A percentile compares a stretch with the other conserved stretches of the same genome.
These are phyloP conservation scores for Austroboletus novae-zelandiae DNA, from an alignment of 1,284 basidiomycete genomes.

Conservation along the genomic window DNA sequence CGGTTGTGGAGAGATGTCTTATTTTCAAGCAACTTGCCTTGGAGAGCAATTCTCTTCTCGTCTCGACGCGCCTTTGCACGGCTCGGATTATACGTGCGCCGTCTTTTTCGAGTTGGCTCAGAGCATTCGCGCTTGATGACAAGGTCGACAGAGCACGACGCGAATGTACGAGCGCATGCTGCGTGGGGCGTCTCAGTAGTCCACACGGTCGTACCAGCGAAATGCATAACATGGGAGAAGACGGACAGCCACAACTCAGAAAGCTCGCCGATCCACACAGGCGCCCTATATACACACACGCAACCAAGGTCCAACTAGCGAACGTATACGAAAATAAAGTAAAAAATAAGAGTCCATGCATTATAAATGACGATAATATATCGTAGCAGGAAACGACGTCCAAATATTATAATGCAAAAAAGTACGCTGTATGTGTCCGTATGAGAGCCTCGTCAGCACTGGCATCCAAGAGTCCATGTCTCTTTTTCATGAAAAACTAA, in stretches of 20 bases:
- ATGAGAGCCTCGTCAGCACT: not conserved
- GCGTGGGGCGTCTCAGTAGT: constrained; percentile 12
- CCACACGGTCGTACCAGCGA: no score
- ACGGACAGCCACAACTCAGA: no score
- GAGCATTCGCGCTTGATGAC: constrained; percentile 10
- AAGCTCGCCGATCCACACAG: not conserved
- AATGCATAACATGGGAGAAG: no score
- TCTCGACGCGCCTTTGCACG: constrained; percentile 31
- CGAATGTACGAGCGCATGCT: constrained; percentile 7
- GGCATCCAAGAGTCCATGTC: not conserved
- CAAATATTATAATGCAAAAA: no score
- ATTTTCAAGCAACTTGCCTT: constrained; percentile 20
- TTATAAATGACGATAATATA: no score
- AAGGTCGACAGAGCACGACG: constrained; percentile 9
- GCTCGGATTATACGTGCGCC: constrained; percentile 34
- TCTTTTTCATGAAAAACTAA: not conserved
- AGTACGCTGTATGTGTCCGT: not conserved
- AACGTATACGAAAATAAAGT: not conserved
- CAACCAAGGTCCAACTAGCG: not conserved
- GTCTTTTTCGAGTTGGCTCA: constrained; percentile 32
- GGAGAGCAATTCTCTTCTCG: constrained; percentile 27
- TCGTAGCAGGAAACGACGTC: no score
- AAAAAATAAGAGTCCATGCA: no score
- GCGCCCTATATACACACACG: not conserved
- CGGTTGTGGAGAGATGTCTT: not conserved